Percentiles rank a stretch among this genome's conserved stretches.
Evolutionary conservation across 2,329 filamentous ascomycete species (phyloP).

Genomic region (Cercospora sp.): DNA sequence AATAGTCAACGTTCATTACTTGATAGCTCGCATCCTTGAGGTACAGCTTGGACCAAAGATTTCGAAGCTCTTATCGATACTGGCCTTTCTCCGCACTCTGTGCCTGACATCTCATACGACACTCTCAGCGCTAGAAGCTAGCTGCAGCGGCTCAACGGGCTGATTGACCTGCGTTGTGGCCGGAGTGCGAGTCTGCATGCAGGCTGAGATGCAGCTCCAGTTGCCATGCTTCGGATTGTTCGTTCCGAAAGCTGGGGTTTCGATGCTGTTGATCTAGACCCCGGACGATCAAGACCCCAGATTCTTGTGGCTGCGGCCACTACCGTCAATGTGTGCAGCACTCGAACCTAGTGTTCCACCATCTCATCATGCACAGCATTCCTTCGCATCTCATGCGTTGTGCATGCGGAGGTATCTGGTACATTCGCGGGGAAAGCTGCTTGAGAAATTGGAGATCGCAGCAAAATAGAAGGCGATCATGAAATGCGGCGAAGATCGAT

Average conservation of each 20-base stretch:
- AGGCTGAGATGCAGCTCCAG: not conserved
- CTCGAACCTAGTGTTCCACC: not conserved
- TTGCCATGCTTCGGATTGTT: not conserved
- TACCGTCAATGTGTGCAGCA: not conserved
- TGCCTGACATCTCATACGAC: slow-evolving; percentile 17
- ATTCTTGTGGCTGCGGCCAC: not conserved
- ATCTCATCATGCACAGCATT: not conserved
- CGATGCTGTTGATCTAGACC: not conserved
- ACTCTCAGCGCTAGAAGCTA: slow-evolving; percentile 3
- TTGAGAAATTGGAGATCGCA: not conserved
- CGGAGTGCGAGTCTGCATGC: not conserved
- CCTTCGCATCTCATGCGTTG: not conserved
- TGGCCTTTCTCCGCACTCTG: not conserved
- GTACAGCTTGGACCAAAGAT: not conserved
- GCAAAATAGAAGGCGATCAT: not conserved
- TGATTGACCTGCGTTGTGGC: not conserved
- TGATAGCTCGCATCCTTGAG: slow-evolving; percentile 1
- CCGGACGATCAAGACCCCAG: not conserved
- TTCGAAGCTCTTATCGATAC: not conserved
- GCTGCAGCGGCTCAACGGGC: slow-evolving; percentile 12
- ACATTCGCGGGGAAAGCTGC: not conserved
- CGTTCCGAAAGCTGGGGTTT: slow-evolving; percentile 4
- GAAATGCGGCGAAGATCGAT: not conserved
- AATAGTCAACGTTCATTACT: not conserved
- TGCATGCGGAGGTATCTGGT: not conserved